A percentile compares a stretch with the other conserved stretches of the same genome.
phyloP scores from a whole-genome alignment of 106 monocot species.

The Platanthera zijinensis region DNA sequence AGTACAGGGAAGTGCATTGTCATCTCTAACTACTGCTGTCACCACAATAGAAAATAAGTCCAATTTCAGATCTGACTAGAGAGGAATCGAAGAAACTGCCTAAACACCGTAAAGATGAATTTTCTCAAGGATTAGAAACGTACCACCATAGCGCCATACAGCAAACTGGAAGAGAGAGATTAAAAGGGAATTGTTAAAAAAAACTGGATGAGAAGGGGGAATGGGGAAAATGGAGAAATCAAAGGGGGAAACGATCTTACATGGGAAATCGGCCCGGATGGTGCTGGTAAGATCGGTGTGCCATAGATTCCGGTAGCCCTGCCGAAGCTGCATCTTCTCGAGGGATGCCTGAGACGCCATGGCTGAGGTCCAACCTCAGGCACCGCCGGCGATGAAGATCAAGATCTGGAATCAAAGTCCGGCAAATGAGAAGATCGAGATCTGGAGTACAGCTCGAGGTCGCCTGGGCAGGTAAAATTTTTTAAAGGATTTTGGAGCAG shows the following conservation, averaged over 20 bases:
- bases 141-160: conserved; percentile 47
- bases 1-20: too few relatives aligned
- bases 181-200: neutral
- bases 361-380: neutral
- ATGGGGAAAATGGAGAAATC: neutral
- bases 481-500: neutral
- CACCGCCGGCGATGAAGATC: too few relatives aligned
- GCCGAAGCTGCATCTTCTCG: conserved; percentile 77
- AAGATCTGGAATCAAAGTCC: neutral
- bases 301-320: conserved; percentile 79
- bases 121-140: conserved; percentile 6
- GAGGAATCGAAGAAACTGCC: too few relatives aligned
- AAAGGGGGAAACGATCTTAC: conserved; percentile 14
- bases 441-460: neutral
- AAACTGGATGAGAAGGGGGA: neutral
- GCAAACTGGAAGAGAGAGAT: conserved; percentile 27
- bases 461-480: neutral
- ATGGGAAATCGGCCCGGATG: conserved; percentile 51
- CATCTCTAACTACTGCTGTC: too few relatives aligned
- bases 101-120: neutral
- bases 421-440: too few relatives aligned
- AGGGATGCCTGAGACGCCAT: conserved; percentile 48
- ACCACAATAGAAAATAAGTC: too few relatives aligned
- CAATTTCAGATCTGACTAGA: too few relatives aligned
- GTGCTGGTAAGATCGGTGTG: conserved; percentile 62